Evolutionary conservation across 352 stramenopile genomes (phyloP).

Genomic region (Globisporangium takayamanum): DNA sequence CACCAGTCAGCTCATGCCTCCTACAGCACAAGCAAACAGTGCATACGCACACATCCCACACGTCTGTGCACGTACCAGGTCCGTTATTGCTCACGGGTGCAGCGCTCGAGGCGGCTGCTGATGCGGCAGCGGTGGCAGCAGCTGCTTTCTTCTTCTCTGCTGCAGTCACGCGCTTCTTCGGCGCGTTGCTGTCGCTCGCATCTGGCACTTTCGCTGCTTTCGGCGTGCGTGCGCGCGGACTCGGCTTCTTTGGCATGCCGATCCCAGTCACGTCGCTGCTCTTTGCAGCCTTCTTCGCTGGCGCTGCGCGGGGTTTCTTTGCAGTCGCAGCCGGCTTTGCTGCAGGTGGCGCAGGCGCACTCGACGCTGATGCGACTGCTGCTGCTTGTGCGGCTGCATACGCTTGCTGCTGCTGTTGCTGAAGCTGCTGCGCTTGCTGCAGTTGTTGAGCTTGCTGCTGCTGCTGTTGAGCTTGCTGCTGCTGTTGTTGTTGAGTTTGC

Average conservation of each 20-base stretch:
- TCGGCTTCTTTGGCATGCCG: constrained; percentile 24
- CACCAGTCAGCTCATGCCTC: no score
- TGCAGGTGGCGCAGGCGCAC: background rate
- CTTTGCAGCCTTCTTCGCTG: constrained; percentile 23
- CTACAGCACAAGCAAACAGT: no score
- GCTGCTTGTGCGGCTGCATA: background rate
- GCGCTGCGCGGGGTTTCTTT: background rate
- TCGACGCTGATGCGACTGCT: constrained; percentile 1
- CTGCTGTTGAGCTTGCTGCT: background rate
- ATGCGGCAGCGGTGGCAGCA: background rate
- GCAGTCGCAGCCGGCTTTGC: background rate
- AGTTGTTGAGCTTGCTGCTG: background rate
- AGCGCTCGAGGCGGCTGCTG: background rate
- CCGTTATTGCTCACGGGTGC: background rate
- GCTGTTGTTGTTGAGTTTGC: background rate
- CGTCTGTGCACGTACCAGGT: no score
- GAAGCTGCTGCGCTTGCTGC: background rate
- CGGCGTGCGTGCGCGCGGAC: constrained; percentile 19
- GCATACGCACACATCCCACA: no score
- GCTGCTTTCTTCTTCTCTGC: constrained; percentile 13
- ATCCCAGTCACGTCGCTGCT: constrained; percentile 1
- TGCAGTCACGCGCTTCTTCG: constrained; percentile 12
- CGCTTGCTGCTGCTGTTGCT: constrained; percentile 1
- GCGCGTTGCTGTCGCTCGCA: constrained; percentile 10
- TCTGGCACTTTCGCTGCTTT: constrained; percentile 16